These are phyloP conservation scores for Fragaria vesca DNA, from an alignment of 306 rosid species.

Conservation along the genomic window DNA sequence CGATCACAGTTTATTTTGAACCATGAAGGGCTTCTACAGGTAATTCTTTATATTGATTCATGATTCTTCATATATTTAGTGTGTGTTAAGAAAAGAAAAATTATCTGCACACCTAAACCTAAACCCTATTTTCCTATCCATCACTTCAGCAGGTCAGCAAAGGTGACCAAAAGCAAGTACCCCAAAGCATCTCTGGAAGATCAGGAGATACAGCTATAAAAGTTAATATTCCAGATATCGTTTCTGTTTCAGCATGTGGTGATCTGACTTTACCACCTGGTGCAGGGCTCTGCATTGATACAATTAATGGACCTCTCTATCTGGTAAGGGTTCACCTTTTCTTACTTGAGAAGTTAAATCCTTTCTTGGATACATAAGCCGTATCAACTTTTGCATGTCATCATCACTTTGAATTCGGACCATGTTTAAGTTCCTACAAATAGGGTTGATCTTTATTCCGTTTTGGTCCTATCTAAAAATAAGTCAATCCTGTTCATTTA, in stretches of 20 bases:
- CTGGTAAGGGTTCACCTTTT: slow-evolving; percentile 55
- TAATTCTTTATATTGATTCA: slow-evolving; percentile 25
- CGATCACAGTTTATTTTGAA: slow-evolving; percentile 81
- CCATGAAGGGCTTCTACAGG: slow-evolving; percentile 92
- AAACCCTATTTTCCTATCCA: not conserved
- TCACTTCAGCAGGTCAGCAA: slow-evolving; percentile 48
- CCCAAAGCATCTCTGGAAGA: slow-evolving; percentile 57
- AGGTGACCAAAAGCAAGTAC: slow-evolving; percentile 50
- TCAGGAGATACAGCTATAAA: slow-evolving; percentile 52
- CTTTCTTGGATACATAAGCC: not conserved
- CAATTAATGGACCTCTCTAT: slow-evolving; percentile 71
- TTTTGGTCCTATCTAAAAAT: not conserved
- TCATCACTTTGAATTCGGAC: not conserved
- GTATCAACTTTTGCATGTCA: slow-evolving; percentile 2
- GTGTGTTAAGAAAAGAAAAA: not conserved
- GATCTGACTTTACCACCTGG: slow-evolving; percentile 97
- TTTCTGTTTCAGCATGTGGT: slow-evolving; percentile 90
- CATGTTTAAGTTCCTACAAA: not conserved
- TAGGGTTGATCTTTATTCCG: not conserved
- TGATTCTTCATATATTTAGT: not conserved
- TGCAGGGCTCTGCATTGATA: slow-evolving; percentile 94
- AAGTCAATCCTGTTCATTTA: not conserved
- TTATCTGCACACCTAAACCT: not conserved
- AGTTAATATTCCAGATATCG: slow-evolving; percentile 82
- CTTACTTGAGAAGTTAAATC: not conserved